Base-by-base conservation (phyloP, 352 stramenopile genomes). In the Pythium pectinolyticum region DNA sequence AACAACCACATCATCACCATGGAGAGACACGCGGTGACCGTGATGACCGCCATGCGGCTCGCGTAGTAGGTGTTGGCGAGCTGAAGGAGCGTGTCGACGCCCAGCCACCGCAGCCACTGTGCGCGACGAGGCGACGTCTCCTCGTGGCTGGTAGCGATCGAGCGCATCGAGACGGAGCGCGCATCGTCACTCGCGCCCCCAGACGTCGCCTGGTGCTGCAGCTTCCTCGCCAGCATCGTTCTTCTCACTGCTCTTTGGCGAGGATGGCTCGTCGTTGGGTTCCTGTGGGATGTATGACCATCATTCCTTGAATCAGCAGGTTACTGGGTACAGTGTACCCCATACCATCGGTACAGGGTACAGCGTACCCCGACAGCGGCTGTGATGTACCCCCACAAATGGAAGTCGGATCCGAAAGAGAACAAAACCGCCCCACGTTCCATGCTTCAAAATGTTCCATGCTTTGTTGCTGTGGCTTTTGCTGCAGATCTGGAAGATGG, bases 61-160 rank as follows among this genome's bases (percentile, higher is more conserved):
- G 79, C 77, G 66, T 87, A 89, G 78, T 88, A 89, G 57, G 82
- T 83, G 68, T 90, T 90, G 47, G 76, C 74, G 68, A 77, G 78
- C 62, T 86, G 80, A 30, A 88, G 67, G 45, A 70, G 67, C 31
- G 73, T 69, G 70, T 88, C 79, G 10, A 75, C 34, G 30, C 75
- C 72, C 5, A 53, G 61, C 79, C 72, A 62, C 12, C 28, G 31
- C 32, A 25, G 24, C 56, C 22, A 31, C 56, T n/a, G 54, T 14
- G 0, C 19, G 20, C 22, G 43, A 30, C 12, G 45, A 19, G 41
- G 40, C 28, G 54, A 15, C 45, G 24, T 35, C 27, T 39, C 30
- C 24, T 49, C 28, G 22, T 17, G 22, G 40, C 31, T 52, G 15
- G n/a, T 40, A 0, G 25, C 56, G 14, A 20, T 31, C 34, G 62